These are phyloP conservation scores for Kalmusia sp. DNA, from an alignment of 2,329 filamentous ascomycete species.

Conservation along the genomic window DNA sequence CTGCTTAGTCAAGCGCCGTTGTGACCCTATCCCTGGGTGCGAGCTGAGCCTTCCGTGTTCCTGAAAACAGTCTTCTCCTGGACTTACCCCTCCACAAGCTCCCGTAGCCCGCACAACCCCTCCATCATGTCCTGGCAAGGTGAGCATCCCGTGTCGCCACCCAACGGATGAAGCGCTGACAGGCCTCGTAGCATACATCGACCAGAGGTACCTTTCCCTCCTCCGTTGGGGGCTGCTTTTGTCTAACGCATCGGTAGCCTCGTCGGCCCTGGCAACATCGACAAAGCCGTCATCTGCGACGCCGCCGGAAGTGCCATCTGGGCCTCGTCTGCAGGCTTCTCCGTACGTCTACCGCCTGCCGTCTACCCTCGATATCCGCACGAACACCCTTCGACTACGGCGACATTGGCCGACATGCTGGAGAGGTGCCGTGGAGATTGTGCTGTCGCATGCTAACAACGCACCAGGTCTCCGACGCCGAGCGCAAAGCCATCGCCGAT, in stretches of 20 bases:
- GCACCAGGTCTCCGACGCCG: slow-evolving; percentile 57
- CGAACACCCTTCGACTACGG: too few species aligned
- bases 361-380: too few species aligned
- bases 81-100: slow-evolving; percentile 23
- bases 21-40: neutral
- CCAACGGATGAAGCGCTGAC: slow-evolving; percentile 33
- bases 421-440: neutral
- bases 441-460: slow-evolving; percentile 2
- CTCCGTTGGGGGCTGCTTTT: neutral
- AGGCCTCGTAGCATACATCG: slow-evolving; percentile 46
- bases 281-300: slow-evolving; percentile 61
- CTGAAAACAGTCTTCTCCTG: slow-evolving; percentile 20
- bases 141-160: slow-evolving; percentile 32
- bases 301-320: slow-evolving; percentile 63
- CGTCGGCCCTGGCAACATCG: slow-evolving; percentile 52
- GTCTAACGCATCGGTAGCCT: slow-evolving; percentile 42
- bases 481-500: slow-evolving; percentile 62
- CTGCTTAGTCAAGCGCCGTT: slow-evolving; percentile 16
- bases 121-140: slow-evolving; percentile 54
- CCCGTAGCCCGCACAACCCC: slow-evolving; percentile 31
- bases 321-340: slow-evolving; percentile 87
- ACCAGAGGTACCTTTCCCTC: slow-evolving; percentile 42
- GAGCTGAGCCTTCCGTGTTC: neutral
- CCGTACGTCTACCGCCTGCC: slow-evolving; percentile 61
- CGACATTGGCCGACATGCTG: slow-evolving; percentile 1